phyloP scores from a whole-genome alignment of 352 stramenopile species.

The Phytophthora nicotianae region DNA sequence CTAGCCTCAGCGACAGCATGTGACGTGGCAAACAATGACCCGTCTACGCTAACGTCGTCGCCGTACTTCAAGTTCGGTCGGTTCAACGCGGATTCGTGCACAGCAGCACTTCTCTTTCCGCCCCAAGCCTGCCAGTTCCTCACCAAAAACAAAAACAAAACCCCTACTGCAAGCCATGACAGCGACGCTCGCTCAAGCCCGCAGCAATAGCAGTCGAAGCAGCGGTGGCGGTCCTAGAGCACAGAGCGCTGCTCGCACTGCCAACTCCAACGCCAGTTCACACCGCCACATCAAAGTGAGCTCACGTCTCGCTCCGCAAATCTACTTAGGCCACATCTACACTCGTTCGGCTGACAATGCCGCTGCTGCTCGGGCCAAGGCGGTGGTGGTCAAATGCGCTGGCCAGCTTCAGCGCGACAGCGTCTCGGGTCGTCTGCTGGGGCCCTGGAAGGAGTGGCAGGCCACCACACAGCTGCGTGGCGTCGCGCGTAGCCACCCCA shows the following conservation, averaged over 20 bases:
- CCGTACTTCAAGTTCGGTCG: slow-evolving; percentile 19
- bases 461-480: slow-evolving; percentile 25
- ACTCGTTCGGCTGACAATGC: not conserved
- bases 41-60: slow-evolving; percentile 10
- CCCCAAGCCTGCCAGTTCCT: too few relatives aligned
- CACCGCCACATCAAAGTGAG: slow-evolving; percentile 36
- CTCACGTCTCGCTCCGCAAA: slow-evolving; percentile 34
- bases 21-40: slow-evolving; percentile 24
- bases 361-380: not conserved
- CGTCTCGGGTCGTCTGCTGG: slow-evolving; percentile 14
- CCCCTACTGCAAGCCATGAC: slow-evolving; percentile 32
- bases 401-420: slow-evolving; percentile 27
- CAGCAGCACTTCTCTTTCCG: slow-evolving; percentile 7
- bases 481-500: slow-evolving; percentile 25
- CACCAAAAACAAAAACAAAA: too few relatives aligned
- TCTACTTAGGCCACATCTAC: slow-evolving; percentile 38
- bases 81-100: not conserved
- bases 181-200: slow-evolving; percentile 14
- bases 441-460: slow-evolving; percentile 39
- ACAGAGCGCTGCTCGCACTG: not conserved
- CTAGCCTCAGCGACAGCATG: slow-evolving; percentile 28
- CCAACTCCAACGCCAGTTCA: not conserved
- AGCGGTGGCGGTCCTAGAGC: not conserved
- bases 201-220: slow-evolving; percentile 2
- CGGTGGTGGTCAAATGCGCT: slow-evolving; percentile 38